A percentile compares a stretch with the other conserved stretches of the same genome.
Conservation (phyloP, 208 protist genomes). For the Acanthamoeba triangularis region DNA sequence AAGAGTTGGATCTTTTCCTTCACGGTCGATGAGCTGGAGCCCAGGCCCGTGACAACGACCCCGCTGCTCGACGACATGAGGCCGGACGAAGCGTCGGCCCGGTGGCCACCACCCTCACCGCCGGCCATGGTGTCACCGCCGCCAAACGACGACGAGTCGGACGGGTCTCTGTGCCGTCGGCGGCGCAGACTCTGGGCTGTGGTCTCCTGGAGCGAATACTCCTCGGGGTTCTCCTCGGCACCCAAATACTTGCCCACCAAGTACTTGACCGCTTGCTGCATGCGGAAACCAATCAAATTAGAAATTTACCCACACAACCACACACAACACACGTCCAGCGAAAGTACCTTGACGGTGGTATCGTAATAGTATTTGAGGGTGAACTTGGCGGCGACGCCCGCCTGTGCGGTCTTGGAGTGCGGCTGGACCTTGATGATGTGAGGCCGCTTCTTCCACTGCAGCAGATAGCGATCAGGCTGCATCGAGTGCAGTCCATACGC, state of each 20-base stretch:
- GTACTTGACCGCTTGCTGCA: constrained; percentile 23
- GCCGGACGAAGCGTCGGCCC: not conserved
- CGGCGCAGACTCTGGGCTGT: not conserved
- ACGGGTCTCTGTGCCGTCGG: not conserved
- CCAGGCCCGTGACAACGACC: not conserved
- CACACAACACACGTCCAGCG: not conserved
- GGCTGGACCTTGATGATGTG: constrained; percentile 69
- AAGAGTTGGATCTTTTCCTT: constrained; percentile 41
- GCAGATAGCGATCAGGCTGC: not conserved
- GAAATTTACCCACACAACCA: not conserved
- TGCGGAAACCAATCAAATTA: not conserved
- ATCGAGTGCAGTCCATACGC: not conserved
- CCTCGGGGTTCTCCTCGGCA: constrained; percentile 41
- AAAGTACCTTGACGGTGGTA: constrained; percentile 43
- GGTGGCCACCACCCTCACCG: not conserved
- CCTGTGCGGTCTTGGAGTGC: constrained; percentile 15
- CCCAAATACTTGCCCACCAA: constrained; percentile 61
- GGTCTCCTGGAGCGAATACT: constrained; percentile 59
- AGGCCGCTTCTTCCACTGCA: constrained; percentile 68
- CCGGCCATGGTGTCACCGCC: not conserved
- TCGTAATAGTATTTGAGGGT: constrained; percentile 72
- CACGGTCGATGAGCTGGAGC: constrained; percentile 1
- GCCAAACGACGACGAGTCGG: not conserved
- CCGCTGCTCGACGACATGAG: not conserved
- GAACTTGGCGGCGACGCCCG: not conserved